These are phyloP conservation scores for Bauhinia variegata DNA, from an alignment of 306 rosid species.

Conservation along the genomic window DNA sequence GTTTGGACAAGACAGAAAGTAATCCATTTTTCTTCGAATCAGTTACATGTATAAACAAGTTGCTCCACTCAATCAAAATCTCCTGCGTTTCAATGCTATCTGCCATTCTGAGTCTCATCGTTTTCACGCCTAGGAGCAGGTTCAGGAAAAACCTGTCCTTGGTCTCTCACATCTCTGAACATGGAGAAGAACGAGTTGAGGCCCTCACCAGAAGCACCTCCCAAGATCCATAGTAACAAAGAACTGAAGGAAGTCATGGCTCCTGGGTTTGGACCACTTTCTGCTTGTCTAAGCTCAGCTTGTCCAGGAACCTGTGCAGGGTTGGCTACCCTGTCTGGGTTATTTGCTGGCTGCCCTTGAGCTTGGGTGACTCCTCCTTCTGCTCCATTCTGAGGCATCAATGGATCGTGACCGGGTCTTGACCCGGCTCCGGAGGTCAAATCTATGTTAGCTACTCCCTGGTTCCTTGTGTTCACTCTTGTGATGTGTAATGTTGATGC, in stretches of 20 bases:
- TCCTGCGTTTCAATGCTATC: slow-evolving; percentile 35
- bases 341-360: slow-evolving; percentile 55
- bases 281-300: slow-evolving; percentile 61
- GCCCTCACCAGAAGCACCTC: slow-evolving; percentile 94
- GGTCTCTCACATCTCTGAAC: slow-evolving; percentile 90
- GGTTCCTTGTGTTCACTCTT: slow-evolving; percentile 87
- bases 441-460: slow-evolving; percentile 49
- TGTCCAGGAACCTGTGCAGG: slow-evolving; percentile 56
- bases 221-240: slow-evolving; percentile 82
- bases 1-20: slow-evolving; percentile 24
- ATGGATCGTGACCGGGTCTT: slow-evolving; percentile 60
- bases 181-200: slow-evolving; percentile 81
- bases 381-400: slow-evolving; percentile 44
- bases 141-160: slow-evolving; percentile 71
- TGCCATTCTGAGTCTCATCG: slow-evolving; percentile 46
- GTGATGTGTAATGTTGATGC: slow-evolving; percentile 99
- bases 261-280: slow-evolving; percentile 73
- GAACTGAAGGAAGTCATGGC: slow-evolving; percentile 80
- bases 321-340: slow-evolving; percentile 48
- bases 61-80: slow-evolving; percentile 22
- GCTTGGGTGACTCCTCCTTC: slow-evolving; percentile 46
- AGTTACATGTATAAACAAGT: slow-evolving; percentile 32
- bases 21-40: slow-evolving; percentile 26
- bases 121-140: slow-evolving; percentile 50
- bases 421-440: slow-evolving; percentile 52